A percentile compares a stretch with the other conserved stretches of the same genome.
These are phyloP conservation scores for Lentinula lateritia DNA, from an alignment of 768 basidiomycete species.

Conservation along the genomic window DNA sequence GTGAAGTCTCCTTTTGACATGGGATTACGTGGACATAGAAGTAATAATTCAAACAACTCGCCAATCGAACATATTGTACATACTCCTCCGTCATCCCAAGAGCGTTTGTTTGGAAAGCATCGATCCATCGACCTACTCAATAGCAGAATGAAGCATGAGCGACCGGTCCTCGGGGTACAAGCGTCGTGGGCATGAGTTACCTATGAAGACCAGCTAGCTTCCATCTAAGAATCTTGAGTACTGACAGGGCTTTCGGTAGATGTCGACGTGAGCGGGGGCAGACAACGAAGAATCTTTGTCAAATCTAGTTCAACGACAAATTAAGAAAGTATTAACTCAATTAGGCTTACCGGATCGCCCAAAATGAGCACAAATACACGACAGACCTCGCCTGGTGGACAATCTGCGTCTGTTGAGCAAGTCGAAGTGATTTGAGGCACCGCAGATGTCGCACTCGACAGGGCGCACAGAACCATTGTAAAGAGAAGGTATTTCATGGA, in stretches of 20 bases:
- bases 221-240: background rate
- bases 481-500: background rate
- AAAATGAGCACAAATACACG: background rate
- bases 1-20: no score
- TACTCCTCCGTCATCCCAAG: no score
- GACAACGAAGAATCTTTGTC: background rate
- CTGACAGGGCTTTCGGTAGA: background rate
- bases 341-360: background rate
- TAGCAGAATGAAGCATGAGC: no score
- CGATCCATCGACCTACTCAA: no score
- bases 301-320: background rate
- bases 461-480: background rate
- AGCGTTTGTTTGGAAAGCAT: no score
- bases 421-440: background rate
- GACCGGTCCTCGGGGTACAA: no score
- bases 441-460: background rate
- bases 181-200: no score
- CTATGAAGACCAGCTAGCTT: background rate
- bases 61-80: no score
- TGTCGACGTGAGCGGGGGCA: background rate
- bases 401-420: background rate
- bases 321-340: background rate
- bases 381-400: background rate
- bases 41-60: no score
- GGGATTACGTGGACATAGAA: no score